Base-by-base conservation (phyloP, 148 eudicot genomes). In the Camellia granthamiana region DNA sequence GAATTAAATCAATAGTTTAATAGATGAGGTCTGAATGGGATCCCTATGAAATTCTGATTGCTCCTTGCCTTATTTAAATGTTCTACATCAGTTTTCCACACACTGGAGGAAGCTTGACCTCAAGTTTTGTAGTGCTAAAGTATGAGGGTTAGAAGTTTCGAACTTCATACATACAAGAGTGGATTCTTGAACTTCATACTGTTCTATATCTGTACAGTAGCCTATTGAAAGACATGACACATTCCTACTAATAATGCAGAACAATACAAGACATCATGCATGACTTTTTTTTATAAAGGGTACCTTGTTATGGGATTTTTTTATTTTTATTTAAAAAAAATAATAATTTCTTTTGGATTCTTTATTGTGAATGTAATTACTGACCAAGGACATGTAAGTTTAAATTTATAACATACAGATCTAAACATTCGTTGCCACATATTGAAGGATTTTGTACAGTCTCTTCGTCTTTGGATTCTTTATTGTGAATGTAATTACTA, bases 101-200 rank as follows among this genome's bases (percentile, higher is more conserved):
- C 19, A 11, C 8, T 41, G 49, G 72, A 42, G 43, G 51, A 68
- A 68, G 6, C 19, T 6, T 68, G 72, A 1, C 72, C 47, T 68
- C 72, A 68, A 42, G 6, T 68, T 41, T 68, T 42, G 72, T 66
- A 66, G 46, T 68, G 72, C 51, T 68, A 11, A 68, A 68, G 67
- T 19, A 21, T 21, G 67, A 21, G 67, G 67, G 19, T 61, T 61
- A 16, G 21, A 61, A 61, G 52, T 49, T 3, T 49, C 52, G 52
- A 49, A 7, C 52, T 49, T 3, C 65, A 61, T 61, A 16, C 7
- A 18, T 42, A 41, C 47, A 41, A 13, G 70, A 2, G 49, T 64
- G 68, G 65, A 62, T 62, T 62, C 6, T 62, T 62, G 30, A n/a
- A 19, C 16, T 73, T 41, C 18, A 16, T 74, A 5, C 77, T 14